These are phyloP conservation scores for Chionographis japonica DNA, from an alignment of 106 monocot species.

Conservation along the genomic window DNA sequence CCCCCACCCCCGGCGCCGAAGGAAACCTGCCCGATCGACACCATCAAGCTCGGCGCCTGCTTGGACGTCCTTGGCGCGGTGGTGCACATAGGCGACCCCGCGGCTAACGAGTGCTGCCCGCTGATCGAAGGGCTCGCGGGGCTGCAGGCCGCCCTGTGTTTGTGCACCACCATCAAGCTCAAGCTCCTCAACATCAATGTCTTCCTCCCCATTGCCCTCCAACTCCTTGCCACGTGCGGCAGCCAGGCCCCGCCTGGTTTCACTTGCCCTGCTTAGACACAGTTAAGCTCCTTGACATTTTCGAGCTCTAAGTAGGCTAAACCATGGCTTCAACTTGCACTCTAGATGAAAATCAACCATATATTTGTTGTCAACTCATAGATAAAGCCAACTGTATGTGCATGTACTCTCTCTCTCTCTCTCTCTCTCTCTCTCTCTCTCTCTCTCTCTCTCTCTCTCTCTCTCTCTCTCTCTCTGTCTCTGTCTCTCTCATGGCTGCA, in stretches of 20 bases:
- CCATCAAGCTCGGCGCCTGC: conserved; percentile 37
- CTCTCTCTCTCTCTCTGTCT: too few relatives aligned
- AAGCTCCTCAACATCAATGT: conserved; percentile 21
- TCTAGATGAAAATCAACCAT: background rate
- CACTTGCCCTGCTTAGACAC: conserved; percentile 15
- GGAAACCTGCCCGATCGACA: conserved; percentile 32
- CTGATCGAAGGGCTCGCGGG: conserved; percentile 18
- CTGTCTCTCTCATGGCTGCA: too few relatives aligned
- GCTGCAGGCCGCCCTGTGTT: conserved; percentile 22
- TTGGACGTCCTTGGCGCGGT: conserved; percentile 21
- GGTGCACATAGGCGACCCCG: conserved; percentile 16
- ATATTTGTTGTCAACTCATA: too few relatives aligned
- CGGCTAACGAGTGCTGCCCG: conserved; percentile 30
- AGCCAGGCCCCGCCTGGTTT: conserved; percentile 17
- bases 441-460: too few relatives aligned
- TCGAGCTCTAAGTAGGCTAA: background rate
- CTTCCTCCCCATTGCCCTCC: conserved; percentile 28
- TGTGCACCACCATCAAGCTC: conserved; percentile 34
- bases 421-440: too few relatives aligned
- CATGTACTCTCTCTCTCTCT: too few relatives aligned
- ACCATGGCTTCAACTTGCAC: too few relatives aligned
- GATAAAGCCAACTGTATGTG: too few relatives aligned
- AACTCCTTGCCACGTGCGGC: conserved; percentile 37
- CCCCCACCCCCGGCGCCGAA: background rate
- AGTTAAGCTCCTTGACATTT: background rate